These are phyloP conservation scores for Helicostylum pulchrum DNA, from an alignment of 192 early-diverging fungal genomes.

Conservation along the genomic window DNA sequence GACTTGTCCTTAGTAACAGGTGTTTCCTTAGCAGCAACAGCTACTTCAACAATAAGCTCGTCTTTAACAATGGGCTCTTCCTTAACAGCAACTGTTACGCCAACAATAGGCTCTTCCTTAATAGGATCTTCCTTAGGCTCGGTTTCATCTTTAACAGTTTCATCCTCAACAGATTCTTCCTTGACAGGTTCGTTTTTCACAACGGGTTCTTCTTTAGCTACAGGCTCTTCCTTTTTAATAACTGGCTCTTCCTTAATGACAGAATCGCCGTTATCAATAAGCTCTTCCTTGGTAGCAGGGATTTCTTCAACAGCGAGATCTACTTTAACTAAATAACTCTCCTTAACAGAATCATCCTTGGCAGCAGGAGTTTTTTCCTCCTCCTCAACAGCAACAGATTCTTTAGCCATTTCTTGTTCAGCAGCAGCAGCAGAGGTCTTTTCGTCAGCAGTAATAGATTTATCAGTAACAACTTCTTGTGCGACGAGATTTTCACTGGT, in stretches of 20 bases:
- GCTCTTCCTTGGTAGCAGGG: not conserved
- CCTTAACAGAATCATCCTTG: not conserved
- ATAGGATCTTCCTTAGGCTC: not conserved
- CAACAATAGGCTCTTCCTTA: not conserved
- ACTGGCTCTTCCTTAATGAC: not conserved
- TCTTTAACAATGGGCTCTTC: not conserved
- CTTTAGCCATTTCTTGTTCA: not conserved
- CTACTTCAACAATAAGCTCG: not conserved
- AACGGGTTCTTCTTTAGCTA: not conserved
- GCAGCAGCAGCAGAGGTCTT: too few relatives aligned
- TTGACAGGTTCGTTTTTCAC: not conserved
- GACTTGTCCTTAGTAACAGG: not conserved
- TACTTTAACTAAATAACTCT: not conserved
- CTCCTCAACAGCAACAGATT: not conserved
- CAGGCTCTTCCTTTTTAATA: not conserved
- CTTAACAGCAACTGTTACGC: not conserved
- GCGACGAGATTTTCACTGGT: not conserved
- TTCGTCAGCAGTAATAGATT: not conserved
- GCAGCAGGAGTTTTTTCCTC: conserved; percentile 1
- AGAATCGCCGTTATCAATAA: not conserved
- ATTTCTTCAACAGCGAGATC: not conserved
- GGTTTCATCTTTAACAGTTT: not conserved
- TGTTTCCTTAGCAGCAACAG: too few relatives aligned
- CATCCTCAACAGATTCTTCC: not conserved
- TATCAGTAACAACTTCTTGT: not conserved